phyloP scores from a whole-genome alignment of 2,329 filamentous ascomycete species.

The Conoideocrella luteorostrata region DNA sequence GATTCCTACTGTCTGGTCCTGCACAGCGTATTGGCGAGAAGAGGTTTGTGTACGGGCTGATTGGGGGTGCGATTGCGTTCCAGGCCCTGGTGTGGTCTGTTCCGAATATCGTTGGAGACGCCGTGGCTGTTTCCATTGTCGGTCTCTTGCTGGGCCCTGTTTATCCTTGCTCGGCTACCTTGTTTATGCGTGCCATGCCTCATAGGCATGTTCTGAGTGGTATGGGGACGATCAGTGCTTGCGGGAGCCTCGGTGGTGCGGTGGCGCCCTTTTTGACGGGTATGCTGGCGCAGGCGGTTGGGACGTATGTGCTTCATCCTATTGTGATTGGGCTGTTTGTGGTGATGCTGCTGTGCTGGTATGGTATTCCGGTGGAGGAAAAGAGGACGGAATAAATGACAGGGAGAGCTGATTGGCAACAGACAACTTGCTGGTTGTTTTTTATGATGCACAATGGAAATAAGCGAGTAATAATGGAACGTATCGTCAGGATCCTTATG shows the following conservation, averaged over 20 bases:
- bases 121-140: slow-evolving; percentile 61
- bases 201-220: slow-evolving; percentile 54
- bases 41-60: slow-evolving; percentile 57
- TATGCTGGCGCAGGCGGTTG: slow-evolving; percentile 53
- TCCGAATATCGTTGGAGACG: slow-evolving; percentile 66
- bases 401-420: too few species aligned
- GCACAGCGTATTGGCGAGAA: slow-evolving; percentile 66
- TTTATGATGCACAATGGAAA: too few species aligned
- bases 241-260: slow-evolving; percentile 63
- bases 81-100: slow-evolving; percentile 74
- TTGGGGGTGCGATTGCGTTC: slow-evolving; percentile 56
- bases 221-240: slow-evolving; percentile 62
- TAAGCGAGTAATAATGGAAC: too few species aligned
- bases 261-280: slow-evolving; percentile 62
- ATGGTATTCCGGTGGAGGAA: slow-evolving; percentile 43
- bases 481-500: too few species aligned
- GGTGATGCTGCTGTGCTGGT: slow-evolving; percentile 62
- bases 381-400: slow-evolving; percentile 61
- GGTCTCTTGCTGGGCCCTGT: slow-evolving; percentile 73
- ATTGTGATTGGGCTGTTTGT: slow-evolving; percentile 61
- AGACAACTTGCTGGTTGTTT: too few species aligned
- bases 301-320: slow-evolving; percentile 59
- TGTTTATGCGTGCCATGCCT: slow-evolving; percentile 56
- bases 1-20: slow-evolving; percentile 63
- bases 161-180: slow-evolving; percentile 64